phyloP scores from a whole-genome alignment of 2,329 filamentous ascomycete genomes.

The Fusarium scirpi region DNA sequence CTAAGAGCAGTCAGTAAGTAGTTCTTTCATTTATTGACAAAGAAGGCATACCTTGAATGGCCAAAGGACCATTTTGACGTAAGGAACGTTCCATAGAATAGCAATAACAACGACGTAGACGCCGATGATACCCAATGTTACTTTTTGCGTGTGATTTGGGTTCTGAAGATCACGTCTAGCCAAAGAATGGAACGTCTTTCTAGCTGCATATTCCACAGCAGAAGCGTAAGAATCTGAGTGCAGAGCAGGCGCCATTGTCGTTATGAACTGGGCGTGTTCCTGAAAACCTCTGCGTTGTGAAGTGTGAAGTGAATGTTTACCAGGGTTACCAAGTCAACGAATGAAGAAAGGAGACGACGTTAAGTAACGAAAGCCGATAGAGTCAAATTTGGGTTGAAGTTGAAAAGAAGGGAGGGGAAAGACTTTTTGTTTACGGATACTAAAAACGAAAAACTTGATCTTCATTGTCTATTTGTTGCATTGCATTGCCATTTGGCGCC shows the following conservation, averaged over 20 bases:
- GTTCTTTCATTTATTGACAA: no score
- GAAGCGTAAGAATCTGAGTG: constrained; percentile 34
- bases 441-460: not conserved
- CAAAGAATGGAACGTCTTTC: constrained; percentile 47
- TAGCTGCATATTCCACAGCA: constrained; percentile 12
- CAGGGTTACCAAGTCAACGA: constrained; percentile 21
- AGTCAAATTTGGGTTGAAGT: not conserved
- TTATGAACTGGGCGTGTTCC: not conserved
- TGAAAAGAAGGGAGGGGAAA: not conserved
- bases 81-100: constrained; percentile 83
- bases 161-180: constrained; percentile 65
- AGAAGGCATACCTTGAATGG: constrained; percentile 76
- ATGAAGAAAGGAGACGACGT: not conserved
- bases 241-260: constrained; percentile 40
- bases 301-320: constrained; percentile 13
- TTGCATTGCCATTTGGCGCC: constrained; percentile 19
- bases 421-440: not conserved
- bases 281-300: not conserved
- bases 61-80: constrained; percentile 80
- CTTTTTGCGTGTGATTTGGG: constrained; percentile 75
- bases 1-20: constrained; percentile 53
- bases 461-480: not conserved
- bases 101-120: constrained; percentile 80
- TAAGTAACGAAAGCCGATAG: not conserved
- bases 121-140: constrained; percentile 78